Evolutionary conservation across 139 green algal species (phyloP).

Genomic region (Raphidocelis subcapitata): DNA sequence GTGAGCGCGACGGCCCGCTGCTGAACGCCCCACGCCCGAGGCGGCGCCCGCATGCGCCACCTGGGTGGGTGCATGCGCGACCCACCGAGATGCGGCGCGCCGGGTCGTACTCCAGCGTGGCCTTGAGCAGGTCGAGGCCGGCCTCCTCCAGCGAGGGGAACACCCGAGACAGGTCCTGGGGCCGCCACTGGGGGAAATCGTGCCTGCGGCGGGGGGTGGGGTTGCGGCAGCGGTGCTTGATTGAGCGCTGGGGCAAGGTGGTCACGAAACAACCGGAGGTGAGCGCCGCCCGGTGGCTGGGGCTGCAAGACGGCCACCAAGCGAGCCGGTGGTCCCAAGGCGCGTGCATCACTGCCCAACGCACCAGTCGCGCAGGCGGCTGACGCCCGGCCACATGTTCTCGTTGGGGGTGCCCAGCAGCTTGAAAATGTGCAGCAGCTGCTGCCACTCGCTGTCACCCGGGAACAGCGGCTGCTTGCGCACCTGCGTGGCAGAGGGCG

Average conservation of each 20-base stretch:
- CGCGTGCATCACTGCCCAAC: constrained; percentile 5
- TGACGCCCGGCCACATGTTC: constrained; percentile 65
- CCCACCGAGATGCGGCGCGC: constrained; percentile 76
- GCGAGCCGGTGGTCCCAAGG: neutral
- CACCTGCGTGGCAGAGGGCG: constrained; percentile 47
- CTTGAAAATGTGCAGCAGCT: constrained; percentile 91
- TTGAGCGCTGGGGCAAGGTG: too few species aligned
- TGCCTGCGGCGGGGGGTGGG: constrained; percentile 42
- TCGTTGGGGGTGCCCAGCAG: constrained; percentile 88
- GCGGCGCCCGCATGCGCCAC: too few species aligned
- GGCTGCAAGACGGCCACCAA: neutral
- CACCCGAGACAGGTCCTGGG: constrained; percentile 57
- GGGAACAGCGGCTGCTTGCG: constrained; percentile 83
- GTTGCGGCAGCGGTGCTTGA: neutral
- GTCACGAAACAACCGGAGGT: neutral
- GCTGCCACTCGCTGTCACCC: constrained; percentile 86
- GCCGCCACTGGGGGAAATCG: constrained; percentile 63
- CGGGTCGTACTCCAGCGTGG: constrained; percentile 79
- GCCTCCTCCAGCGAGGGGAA: constrained; percentile 78
- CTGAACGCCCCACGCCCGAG: too few species aligned
- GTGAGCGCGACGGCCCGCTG: too few species aligned
- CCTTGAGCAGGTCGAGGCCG: constrained; percentile 75
- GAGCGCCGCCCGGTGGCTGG: neutral
- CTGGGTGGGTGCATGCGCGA: neutral
- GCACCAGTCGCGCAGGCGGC: constrained; percentile 61